phyloP scores from a whole-genome alignment of 2,329 filamentous ascomycete genomes.

The Ophiostoma piceae region DNA sequence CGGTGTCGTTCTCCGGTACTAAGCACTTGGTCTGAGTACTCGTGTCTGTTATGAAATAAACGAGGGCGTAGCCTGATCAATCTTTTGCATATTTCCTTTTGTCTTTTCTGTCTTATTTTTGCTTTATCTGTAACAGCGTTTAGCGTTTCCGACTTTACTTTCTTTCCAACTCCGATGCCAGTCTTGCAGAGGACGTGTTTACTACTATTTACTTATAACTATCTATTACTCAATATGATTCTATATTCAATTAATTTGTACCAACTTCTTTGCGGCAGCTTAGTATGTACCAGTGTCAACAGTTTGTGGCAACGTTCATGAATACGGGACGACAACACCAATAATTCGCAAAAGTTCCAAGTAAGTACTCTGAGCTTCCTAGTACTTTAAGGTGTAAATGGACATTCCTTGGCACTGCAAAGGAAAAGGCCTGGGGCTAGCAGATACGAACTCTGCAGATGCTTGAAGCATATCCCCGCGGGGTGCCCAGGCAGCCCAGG shows the following conservation, averaged over 20 bases:
- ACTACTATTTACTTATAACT: constrained; percentile 5
- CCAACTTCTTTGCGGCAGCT: neutral
- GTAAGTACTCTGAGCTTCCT: too few species aligned
- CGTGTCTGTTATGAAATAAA: neutral
- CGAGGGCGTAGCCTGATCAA: neutral
- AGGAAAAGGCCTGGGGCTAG: neutral
- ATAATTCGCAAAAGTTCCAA: too few species aligned
- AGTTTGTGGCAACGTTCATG: neutral
- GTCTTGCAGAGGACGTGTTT: neutral
- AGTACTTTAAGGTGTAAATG: neutral
- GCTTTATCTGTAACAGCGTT: neutral
- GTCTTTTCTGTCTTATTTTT: neutral
- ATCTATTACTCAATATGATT: neutral
- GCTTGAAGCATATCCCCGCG: neutral
- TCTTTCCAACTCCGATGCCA: neutral
- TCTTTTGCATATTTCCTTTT: neutral
- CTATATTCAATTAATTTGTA: neutral
- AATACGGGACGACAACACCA: too few species aligned
- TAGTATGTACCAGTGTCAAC: neutral
- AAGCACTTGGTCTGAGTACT: neutral
- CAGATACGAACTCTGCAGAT: neutral
- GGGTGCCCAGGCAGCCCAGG: neutral
- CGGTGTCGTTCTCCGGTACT: constrained; percentile 14
- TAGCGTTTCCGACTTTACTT: constrained; percentile 7
- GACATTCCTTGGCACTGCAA: neutral